Evolutionary conservation across 1,139 yeast species (phyloP), one percentile per base, ranked within the genome.

Genomic region (Blastobotrys ciferrii): DNA sequence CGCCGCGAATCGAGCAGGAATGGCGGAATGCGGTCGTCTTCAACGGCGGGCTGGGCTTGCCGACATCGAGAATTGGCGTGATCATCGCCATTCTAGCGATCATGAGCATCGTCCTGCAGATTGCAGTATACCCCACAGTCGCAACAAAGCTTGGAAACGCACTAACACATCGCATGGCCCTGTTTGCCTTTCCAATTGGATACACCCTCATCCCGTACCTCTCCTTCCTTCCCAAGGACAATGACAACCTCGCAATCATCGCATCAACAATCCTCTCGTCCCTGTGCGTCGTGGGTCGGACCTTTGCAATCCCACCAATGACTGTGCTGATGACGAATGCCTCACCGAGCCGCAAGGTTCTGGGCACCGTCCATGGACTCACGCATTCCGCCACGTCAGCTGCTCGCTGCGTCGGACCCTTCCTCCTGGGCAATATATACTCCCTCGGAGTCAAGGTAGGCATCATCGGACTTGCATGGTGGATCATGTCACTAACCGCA

Each of bases 391-490:
- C 76, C 38, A 69, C 76, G 19, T 72, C 84, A 1, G 67, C 78
- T 28, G 82, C 85, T 0, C 63, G 85, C 52, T 79, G 76, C 50
- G 46, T 78, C 1, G 84, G 82, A 1, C 87, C 87, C 0, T 64
- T 80, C 31, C 35, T 71, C 2, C 76, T 82, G 75, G 87, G 87
- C 4, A 56, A 46, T 66, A 61, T 54, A 54, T 81, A 51, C 74
- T 81, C 75, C 62, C 78, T 15, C 63, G 73, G 65, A 63, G 73
- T 50, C 72, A 76, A 55, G 58, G 57, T 37, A 18, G 68, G 70
- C 4, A 60, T 74, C 48, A 77, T 76, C 1, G 77, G 78, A 60
- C 56, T 79, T 3, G 74, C 82, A 1, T 81, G 85, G 83, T 73
- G 77, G 47, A 44, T 66, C 3, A 59, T 80, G 54, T 68, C 78